Percentiles rank a stretch among this genome's conserved stretches.
phyloP scores from a whole-genome alignment of 306 rosid genomes.

The Calophaca sinica region DNA sequence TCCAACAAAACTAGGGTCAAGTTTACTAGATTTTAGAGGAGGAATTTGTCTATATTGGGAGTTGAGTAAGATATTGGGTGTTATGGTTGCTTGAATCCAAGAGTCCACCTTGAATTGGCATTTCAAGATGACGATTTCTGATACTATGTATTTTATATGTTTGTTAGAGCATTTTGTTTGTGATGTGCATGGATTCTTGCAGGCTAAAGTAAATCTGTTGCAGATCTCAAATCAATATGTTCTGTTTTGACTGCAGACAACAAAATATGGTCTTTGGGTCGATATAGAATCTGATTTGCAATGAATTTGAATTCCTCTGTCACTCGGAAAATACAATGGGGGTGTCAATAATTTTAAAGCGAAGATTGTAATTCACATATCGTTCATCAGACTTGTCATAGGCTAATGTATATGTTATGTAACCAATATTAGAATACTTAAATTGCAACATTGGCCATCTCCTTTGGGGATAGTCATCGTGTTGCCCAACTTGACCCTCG shows the following conservation, averaged over 20 bases:
- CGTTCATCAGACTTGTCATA: not conserved
- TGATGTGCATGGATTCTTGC: conserved; percentile 16
- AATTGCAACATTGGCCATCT: not conserved
- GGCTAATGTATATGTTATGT: not conserved
- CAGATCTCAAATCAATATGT: conserved; percentile 10
- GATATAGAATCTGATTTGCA: conserved; percentile 16
- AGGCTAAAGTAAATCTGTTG: not conserved
- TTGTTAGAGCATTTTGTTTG: conserved; percentile 16
- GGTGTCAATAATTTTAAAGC: conserved; percentile 20
- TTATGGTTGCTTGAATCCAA: conserved; percentile 7
- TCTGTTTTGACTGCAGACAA: not conserved
- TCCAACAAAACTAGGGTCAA: not conserved
- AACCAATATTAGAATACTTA: conserved; percentile 11
- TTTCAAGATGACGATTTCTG: conserved; percentile 2
- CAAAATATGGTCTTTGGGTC: conserved; percentile 3
- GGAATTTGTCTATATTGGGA: conserved; percentile 3
- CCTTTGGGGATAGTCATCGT: not conserved
- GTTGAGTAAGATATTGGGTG: not conserved
- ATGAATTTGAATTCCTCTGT: conserved; percentile 35
- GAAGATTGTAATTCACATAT: not conserved
- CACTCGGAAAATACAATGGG: conserved; percentile 9
- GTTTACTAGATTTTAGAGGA: not conserved
- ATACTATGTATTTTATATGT: not conserved
- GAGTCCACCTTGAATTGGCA: conserved; percentile 12
- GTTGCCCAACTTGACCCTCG: conserved; percentile 6